Percentiles rank a stretch among this genome's conserved stretches.
Conservation (phyloP, 768 basidiomycete genomes). For the Coprinopsis marcescibilis region DNA sequence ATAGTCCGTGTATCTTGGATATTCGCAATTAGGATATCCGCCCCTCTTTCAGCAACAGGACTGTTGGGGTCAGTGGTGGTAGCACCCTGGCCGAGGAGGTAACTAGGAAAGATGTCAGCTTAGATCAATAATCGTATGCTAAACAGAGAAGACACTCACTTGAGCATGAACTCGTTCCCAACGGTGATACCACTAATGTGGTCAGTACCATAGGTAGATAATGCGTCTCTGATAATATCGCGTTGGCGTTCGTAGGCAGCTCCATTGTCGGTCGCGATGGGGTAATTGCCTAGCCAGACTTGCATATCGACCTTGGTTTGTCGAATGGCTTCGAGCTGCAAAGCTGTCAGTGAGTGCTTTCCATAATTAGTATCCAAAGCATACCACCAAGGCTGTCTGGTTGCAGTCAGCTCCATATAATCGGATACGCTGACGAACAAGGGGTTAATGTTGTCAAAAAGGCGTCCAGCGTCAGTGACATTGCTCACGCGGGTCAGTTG, state of each 20-base stretch:
- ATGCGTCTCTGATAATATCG: constrained; percentile 54
- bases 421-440: constrained; percentile 50
- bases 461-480: neutral
- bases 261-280: constrained; percentile 52
- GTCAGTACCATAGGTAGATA: constrained; percentile 72
- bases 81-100: constrained; percentile 41
- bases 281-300: constrained; percentile 74
- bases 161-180: constrained; percentile 87
- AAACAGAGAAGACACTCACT: constrained; percentile 36
- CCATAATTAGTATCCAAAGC: constrained; percentile 18
- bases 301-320: constrained; percentile 84
- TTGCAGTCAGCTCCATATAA: constrained; percentile 89
- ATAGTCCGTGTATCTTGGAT: constrained; percentile 62
- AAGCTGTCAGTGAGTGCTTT: neutral
- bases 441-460: neutral
- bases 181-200: constrained; percentile 81
- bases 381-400: constrained; percentile 66
- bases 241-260: constrained; percentile 73
- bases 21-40: constrained; percentile 53
- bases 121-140: neutral
- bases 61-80: constrained; percentile 44
- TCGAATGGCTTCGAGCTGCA: constrained; percentile 78
- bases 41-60: constrained; percentile 54
- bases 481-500: constrained; percentile 64
- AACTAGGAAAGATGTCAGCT: constrained; percentile 33